Conservation (phyloP, 2,329 filamentous ascomycete species). For the Neurospora sp. region DNA sequence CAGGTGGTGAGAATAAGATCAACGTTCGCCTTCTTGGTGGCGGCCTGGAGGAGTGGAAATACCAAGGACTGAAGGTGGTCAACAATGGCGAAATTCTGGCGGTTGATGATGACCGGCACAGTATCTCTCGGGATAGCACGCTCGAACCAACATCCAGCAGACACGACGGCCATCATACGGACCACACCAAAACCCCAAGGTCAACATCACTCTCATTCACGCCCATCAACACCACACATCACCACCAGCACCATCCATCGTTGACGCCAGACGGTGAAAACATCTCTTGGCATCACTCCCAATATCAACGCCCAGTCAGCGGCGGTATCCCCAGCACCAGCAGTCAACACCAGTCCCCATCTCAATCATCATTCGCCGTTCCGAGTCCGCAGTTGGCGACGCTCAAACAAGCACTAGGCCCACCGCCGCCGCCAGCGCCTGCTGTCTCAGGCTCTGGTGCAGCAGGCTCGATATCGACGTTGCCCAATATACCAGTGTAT, state of each 20-base stretch:
- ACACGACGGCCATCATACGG: constrained; percentile 9
- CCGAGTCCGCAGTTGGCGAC: constrained; percentile 11
- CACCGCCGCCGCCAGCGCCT: constrained; percentile 1
- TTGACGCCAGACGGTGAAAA: background rate
- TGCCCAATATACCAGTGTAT: constrained; percentile 11
- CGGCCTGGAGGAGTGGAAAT: constrained; percentile 45
- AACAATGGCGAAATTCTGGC: constrained; percentile 33
- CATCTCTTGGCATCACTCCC: background rate
- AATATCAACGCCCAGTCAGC: background rate
- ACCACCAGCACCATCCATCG: constrained; percentile 1
- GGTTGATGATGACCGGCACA: constrained; percentile 22
- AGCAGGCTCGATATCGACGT: background rate
- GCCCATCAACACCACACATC: constrained; percentile 25
- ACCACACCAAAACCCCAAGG: constrained; percentile 19
- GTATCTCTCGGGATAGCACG: constrained; percentile 19
- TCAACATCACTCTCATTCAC: constrained; percentile 27
- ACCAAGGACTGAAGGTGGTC: constrained; percentile 28
- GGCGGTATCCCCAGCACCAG: background rate
- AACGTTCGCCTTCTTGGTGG: constrained; percentile 38
- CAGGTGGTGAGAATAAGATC: constrained; percentile 21
- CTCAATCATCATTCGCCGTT: constrained; percentile 12
- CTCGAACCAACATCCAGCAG: constrained; percentile 20
- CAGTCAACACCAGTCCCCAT: constrained; percentile 13
- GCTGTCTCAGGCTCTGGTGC: background rate
- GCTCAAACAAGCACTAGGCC: constrained; percentile 4